A percentile compares a stretch with the other conserved stretches of the same genome.
phyloP scores from a whole-genome alignment of 441 rosid species.

The Arabidopsis lyrata region DNA sequence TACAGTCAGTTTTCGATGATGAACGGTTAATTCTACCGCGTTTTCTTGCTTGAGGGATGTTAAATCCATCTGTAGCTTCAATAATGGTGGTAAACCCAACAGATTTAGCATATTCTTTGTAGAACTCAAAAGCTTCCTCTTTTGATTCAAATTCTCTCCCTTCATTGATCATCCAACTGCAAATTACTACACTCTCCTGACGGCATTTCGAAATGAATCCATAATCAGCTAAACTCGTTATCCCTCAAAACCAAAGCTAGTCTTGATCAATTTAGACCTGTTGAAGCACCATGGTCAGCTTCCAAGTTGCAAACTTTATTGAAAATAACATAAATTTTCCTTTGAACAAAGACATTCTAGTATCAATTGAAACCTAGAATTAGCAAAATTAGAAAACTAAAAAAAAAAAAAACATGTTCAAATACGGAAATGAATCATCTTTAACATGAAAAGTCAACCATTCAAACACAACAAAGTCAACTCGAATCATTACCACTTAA shows the following conservation, averaged over 20 bases:
- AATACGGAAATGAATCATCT: constrained; percentile 10
- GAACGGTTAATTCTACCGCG: constrained; percentile 65
- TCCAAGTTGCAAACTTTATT: constrained; percentile 30
- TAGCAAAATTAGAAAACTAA: not conserved
- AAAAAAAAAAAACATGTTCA: constrained; percentile 15
- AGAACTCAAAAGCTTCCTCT: constrained; percentile 73
- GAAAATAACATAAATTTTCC: too few relatives aligned
- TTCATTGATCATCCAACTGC: constrained; percentile 46
- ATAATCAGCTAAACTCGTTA: constrained; percentile 22
- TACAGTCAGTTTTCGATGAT: constrained; percentile 74
- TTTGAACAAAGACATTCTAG: not conserved
- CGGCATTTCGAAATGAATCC: constrained; percentile 55
- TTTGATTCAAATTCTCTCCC: constrained; percentile 73
- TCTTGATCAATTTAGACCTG: constrained; percentile 8
- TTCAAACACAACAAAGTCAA: not conserved
- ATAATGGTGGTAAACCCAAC: constrained; percentile 62
- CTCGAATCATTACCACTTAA: not conserved
- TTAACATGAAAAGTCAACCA: not conserved
- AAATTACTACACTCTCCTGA: constrained; percentile 50
- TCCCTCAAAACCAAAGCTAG: constrained; percentile 9
- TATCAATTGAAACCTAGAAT: not conserved
- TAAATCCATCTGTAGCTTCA: constrained; percentile 54
- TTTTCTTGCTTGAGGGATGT: constrained; percentile 56
- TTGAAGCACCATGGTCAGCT: constrained; percentile 16
- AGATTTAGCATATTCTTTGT: constrained; percentile 71